Base-by-base conservation (phyloP, 768 basidiomycete species). In the Tricholoma sp. region DNA sequence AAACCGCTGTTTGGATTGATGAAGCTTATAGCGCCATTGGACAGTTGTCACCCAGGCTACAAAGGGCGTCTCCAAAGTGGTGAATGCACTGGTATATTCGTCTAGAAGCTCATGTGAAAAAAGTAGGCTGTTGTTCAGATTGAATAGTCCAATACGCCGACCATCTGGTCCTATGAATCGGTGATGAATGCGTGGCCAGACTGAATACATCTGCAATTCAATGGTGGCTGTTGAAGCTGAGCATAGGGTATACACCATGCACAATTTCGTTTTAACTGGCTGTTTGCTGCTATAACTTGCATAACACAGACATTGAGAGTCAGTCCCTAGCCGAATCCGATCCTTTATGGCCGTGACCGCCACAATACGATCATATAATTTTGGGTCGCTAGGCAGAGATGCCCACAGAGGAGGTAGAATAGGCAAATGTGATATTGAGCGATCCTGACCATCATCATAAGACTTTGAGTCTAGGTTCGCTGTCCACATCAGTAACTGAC, bases 21-120 rank as follows among this genome's bases (percentile, higher is more conserved):
- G 37, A 3, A 50, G 54, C 13, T 34, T 12, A 54, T 71, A 72
- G n/a, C 66, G 50, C 4, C 65, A 61, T 9, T 58, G 53, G 20
- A 69, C 52, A 4, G 59, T 52, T 10, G 54, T 52, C 1, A 66
- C 62, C 65, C 65, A 70, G 20, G 72, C 62, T 3, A 61, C 57
- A 55, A 75, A 74, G 1, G 72, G 73, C 0, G 67, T 73, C 58
- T 75, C 72, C 1, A 73, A 74, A 9, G 66, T 52, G 13, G 68
- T 70, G 52, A 58, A 74, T 0, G 59, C 57, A 31, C 57, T 63
- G 0, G 70, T 73, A 47, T 72, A 75, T 41, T 70, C 68, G 32
- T 75, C 66, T 2, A 75, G 59, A 3, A 74, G 57, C 13, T 71
- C 64, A 44, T 73, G 70, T 2, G 71, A 59, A 51, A 73, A 65